Evolutionary conservation across 2,329 filamentous ascomycete species (phyloP).

Genomic region (Penicillium olsonii): DNA sequence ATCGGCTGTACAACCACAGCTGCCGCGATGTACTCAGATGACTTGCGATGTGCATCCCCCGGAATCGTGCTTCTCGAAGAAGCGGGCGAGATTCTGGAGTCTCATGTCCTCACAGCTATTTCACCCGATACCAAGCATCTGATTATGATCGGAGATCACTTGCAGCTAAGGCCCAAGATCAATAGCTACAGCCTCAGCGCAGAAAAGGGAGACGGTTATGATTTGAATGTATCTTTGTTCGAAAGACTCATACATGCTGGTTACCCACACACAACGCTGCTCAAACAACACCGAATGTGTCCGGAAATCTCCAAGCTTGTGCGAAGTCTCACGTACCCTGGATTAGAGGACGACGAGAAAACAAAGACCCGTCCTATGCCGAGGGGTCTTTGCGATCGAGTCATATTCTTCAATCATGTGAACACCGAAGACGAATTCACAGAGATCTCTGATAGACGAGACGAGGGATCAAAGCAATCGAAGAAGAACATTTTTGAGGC

Average conservation of each 20-base stretch:
- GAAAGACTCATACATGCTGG: conserved; percentile 64
- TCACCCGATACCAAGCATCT: conserved; percentile 60
- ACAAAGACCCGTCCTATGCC: conserved; percentile 52
- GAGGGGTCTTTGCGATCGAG: conserved; percentile 59
- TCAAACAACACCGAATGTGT: conserved; percentile 67
- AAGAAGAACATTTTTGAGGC: conserved; percentile 68
- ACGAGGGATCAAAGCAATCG: conserved; percentile 53
- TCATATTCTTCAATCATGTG: conserved; percentile 69
- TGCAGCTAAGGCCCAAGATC: conserved; percentile 69
- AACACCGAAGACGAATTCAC: conserved; percentile 53
- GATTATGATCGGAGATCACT: conserved; percentile 72
- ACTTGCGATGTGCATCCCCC: conserved; percentile 57
- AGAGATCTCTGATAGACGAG: conserved; percentile 51
- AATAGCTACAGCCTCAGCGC: conserved; percentile 62
- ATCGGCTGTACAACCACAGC: conserved; percentile 73
- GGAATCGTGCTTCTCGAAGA: conserved; percentile 70
- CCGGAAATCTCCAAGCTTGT: conserved; percentile 66
- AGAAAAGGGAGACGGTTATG: conserved; percentile 65
- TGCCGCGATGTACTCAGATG: conserved; percentile 62
- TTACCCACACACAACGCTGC: conserved; percentile 56
- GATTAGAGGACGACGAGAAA: conserved; percentile 56
- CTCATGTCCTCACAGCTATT: conserved; percentile 65
- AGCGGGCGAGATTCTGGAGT: conserved; percentile 71
- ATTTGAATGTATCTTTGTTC: conserved; percentile 69
- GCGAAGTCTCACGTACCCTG: conserved; percentile 61